Percentiles rank a stretch among this genome's conserved stretches.
phyloP scores from a whole-genome alignment of 2,329 filamentous ascomycete species.

The Aspergillus sp. region DNA sequence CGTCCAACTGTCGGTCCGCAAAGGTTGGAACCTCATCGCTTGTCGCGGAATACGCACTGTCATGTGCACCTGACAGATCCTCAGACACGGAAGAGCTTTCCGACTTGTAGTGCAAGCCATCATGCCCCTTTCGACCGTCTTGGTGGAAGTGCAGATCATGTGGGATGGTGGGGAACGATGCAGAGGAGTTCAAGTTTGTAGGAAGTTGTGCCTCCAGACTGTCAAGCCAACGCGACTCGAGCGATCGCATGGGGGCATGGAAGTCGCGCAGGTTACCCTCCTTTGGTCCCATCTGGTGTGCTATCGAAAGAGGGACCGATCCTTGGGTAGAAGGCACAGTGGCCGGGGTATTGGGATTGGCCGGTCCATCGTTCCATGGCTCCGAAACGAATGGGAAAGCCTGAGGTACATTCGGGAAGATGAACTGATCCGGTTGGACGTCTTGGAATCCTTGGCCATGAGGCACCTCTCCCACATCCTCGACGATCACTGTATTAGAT shows the following conservation, averaged over 20 bases:
- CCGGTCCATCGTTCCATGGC: slow-evolving; percentile 20
- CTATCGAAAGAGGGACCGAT: slow-evolving; percentile 12
- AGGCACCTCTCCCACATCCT: slow-evolving; percentile 27
- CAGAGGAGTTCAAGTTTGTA: slow-evolving; percentile 21
- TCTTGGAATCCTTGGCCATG: slow-evolving; percentile 25
- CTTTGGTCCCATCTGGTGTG: slow-evolving; percentile 18
- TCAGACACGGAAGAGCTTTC: slow-evolving; percentile 34
- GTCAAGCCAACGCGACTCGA: slow-evolving; percentile 30
- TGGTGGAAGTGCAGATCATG: slow-evolving; percentile 12
- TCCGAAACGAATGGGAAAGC: slow-evolving; percentile 24
- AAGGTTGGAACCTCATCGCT: slow-evolving; percentile 25
- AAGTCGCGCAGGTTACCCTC: slow-evolving; percentile 16
- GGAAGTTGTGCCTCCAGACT: slow-evolving; percentile 29
- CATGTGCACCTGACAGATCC: slow-evolving; percentile 28
- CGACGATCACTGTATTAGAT: slow-evolving; percentile 31
- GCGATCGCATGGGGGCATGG: slow-evolving; percentile 22
- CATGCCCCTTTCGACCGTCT: slow-evolving; percentile 15
- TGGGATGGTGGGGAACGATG: slow-evolving; percentile 15
- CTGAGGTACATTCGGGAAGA: slow-evolving; percentile 27
- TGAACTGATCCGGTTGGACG: slow-evolving; percentile 22
- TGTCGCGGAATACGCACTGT: slow-evolving; percentile 28
- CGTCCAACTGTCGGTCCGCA: slow-evolving; percentile 25
- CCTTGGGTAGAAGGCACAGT: slow-evolving; percentile 10
- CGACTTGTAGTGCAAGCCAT: slow-evolving; percentile 30
- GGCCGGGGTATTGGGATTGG: slow-evolving; percentile 10